Evolutionary conservation across 768 basidiomycete genomes (phyloP).

Genomic region (Suillus tomentosus): DNA sequence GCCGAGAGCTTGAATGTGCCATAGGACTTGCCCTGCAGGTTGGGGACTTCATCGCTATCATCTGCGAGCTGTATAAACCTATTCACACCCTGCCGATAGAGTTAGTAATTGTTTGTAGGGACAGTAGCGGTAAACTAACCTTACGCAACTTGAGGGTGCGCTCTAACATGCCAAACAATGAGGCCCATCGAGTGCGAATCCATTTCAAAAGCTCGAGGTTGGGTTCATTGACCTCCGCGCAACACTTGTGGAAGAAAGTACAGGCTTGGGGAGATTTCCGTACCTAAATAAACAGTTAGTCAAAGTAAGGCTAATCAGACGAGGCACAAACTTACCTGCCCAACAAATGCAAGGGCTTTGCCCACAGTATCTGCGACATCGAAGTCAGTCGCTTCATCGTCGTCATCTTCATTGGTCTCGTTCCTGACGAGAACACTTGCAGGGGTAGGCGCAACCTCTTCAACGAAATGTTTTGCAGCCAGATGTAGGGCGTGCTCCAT

Average conservation of each 20-base stretch:
- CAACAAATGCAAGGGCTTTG: background rate
- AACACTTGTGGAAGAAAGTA: background rate
- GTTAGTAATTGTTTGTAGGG: background rate
- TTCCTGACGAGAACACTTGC: too few relatives aligned
- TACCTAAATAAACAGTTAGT: background rate
- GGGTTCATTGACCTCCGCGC: background rate
- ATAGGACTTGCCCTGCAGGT: background rate
- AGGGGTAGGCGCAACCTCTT: too few relatives aligned
- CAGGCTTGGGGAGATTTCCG: background rate
- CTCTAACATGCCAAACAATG: background rate
- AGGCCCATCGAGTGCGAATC: background rate
- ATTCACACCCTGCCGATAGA: background rate
- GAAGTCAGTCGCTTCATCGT: too few relatives aligned
- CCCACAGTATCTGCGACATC: background rate
- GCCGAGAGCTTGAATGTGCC: background rate
- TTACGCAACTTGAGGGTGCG: background rate
- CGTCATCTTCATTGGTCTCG: too few relatives aligned
- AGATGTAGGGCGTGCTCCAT: too few relatives aligned
- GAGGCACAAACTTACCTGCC: background rate
- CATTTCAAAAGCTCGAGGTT: background rate
- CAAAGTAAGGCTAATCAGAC: background rate
- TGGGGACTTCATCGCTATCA: background rate
- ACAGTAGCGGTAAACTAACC: background rate
- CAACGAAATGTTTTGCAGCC: too few relatives aligned
- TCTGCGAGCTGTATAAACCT: background rate